Base-by-base conservation (phyloP, 768 basidiomycete species). In the Pulveroboletus sp. region DNA sequence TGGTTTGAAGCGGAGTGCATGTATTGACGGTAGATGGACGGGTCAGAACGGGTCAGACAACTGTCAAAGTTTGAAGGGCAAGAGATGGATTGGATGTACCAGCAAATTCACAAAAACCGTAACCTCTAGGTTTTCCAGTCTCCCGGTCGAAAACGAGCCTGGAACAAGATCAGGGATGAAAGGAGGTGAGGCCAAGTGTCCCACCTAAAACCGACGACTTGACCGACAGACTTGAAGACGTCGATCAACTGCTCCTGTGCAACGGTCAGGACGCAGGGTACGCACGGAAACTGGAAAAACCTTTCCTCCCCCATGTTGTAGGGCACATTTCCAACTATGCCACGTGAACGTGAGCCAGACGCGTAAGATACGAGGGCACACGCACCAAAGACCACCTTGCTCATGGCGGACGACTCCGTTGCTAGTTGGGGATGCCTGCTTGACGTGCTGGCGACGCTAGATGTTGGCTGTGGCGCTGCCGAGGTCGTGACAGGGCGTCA, bases 121-220 rank as follows among this genome's bases (percentile, higher is more conserved):
- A 95, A 27, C 93, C 93, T 70, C 85, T 86, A 44, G 93, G 90
- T 66, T 94, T 94, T 47, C 91, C 92, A n/a, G 92, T 93, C 50
- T 91, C 90, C 63, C 90, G 76, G 73, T 93, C 90, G 69, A 88
- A 91, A 41, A 92, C 89, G 42, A 93, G 76, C 67, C 90, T 93
- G 58, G 28, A 49, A 31, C 6, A 9, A 46, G 40, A 30, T 57
- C 15, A 47, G 55, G 27, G 17, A 10, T 15, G 40, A 38, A 43
- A 27, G 13, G 54, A 32, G 42, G 38, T 18, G 13, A 9, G 27
- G 11, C 8, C 28, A 28, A 46, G n/a, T 5, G 44, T 41, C 42
- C 1, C 48, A 89, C 89, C 89, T 82, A 68, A 93, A 90, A n/a
- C 89, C 90, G 50, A 90, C 75, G 40, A 93, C 90, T 61, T 89